Conservation (phyloP, 768 basidiomycete genomes). For the Russula foetens region DNA sequence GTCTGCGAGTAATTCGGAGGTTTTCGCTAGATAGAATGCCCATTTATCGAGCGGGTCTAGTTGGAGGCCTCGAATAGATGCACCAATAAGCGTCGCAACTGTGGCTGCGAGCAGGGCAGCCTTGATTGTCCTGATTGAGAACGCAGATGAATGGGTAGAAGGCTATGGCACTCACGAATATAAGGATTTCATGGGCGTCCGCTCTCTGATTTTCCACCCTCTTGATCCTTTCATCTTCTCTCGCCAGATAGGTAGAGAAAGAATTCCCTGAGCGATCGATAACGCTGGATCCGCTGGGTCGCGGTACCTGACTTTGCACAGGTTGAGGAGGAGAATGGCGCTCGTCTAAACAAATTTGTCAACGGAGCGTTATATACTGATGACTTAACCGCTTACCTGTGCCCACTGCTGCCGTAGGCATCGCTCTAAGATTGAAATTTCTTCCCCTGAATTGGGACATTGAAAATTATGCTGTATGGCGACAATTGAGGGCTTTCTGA, state of each 20-base stretch:
- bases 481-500: not conserved
- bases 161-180: not conserved
- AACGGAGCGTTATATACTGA: not conserved
- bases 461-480: not conserved
- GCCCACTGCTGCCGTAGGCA: not conserved
- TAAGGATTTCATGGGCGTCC: not conserved
- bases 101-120: slow-evolving; percentile 7
- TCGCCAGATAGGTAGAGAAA: not conserved
- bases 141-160: too few species aligned
- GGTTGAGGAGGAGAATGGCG: not conserved
- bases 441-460: slow-evolving; percentile 3
- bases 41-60: slow-evolving; percentile 8
- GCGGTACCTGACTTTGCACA: not conserved
- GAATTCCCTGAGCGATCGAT: not conserved
- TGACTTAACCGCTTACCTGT: not conserved
- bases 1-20: not conserved
- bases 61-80: slow-evolving; percentile 2
- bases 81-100: slow-evolving; percentile 5
- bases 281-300: not conserved
- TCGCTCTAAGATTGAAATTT: not conserved
- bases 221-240: not conserved
- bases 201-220: not conserved
- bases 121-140: not conserved
- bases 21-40: slow-evolving; percentile 3
- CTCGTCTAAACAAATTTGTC: not conserved